Evolutionary conservation across 768 basidiomycete species (phyloP), one percentile per base, ranked within the genome.

Genomic region (Nevesoporus exiguus): DNA sequence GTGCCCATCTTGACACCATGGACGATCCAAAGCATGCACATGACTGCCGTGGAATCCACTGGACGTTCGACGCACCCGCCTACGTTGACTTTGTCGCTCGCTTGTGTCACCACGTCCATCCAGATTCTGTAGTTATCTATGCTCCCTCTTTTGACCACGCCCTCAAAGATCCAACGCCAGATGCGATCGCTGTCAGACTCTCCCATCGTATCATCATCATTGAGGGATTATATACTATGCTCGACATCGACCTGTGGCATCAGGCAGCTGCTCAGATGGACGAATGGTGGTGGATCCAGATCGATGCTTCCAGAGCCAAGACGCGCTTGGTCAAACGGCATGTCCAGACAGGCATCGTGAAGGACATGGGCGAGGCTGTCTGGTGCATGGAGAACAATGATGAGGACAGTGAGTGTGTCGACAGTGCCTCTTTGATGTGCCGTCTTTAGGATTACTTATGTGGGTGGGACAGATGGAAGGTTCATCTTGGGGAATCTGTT

Each of bases 211-310:
- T 34, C 33, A 5, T 34, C 33, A 15, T 30, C 30, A 81, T 98
- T 57, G 95, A 98, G 71, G 94, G 95, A 0, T 71, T 97, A n/a
- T 97, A 98, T 68, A 78, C 84, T 3, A 82, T 92, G 61, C 78
- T 97, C 27, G 75, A 81, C n/a, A 71, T 84, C 22, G 73, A 80
- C 0, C 86, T 87, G 0, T 97, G 95, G 95, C 68, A 64, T 1
- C 76, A 79, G 15, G 90, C 85, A 1, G 80, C 83, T 0, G 65
- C 72, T 17, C 63, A 82, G 51, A 74, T 95, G 54, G 89, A 96
- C 64, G 88, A 93, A 63, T 76, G 90, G 11, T 89, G 90, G 80
- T 86, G 83, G 72, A 70, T 97, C 29, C 73, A 83, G 13, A 73
- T 87, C 11, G 81, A 85, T 30, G 60, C 75, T 14, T 73, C 71